Conservation (phyloP, 306 rosid genomes). For the Dalbergia cochinchinensis region DNA sequence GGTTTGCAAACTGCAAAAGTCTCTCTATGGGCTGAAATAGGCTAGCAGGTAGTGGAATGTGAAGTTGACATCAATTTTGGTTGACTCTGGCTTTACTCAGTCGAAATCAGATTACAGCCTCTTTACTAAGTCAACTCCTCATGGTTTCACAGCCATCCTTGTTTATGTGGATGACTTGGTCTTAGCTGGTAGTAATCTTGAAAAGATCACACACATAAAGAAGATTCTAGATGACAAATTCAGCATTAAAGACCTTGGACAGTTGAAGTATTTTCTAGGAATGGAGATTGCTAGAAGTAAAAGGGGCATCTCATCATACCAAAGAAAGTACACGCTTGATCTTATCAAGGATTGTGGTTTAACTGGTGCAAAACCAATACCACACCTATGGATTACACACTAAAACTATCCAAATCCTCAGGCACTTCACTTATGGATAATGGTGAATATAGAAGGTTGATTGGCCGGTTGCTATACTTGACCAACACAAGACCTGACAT, state of each 20-base stretch:
- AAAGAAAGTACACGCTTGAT: background rate
- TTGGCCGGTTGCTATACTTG: background rate
- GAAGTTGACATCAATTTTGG: background rate
- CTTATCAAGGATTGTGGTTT: background rate
- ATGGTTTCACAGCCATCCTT: background rate
- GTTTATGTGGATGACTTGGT: background rate
- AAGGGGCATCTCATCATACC: background rate
- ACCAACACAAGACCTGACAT: background rate
- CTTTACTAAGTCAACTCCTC: no score
- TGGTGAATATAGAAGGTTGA: background rate
- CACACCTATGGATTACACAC: background rate
- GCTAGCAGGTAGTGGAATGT: background rate
- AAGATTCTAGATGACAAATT: no score
- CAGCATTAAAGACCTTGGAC: no score
- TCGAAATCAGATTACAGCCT: background rate
- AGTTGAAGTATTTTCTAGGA: background rate
- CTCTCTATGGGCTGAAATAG: background rate
- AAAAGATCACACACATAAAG: background rate
- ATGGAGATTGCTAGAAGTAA: background rate
- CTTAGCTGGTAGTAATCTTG: background rate
- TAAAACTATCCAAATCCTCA: background rate
- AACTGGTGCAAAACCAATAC: background rate
- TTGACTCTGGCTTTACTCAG: background rate
- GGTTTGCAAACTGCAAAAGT: background rate
- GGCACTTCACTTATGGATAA: background rate